Base-by-base conservation (phyloP, 768 basidiomycete species). In the Chiua virens region DNA sequence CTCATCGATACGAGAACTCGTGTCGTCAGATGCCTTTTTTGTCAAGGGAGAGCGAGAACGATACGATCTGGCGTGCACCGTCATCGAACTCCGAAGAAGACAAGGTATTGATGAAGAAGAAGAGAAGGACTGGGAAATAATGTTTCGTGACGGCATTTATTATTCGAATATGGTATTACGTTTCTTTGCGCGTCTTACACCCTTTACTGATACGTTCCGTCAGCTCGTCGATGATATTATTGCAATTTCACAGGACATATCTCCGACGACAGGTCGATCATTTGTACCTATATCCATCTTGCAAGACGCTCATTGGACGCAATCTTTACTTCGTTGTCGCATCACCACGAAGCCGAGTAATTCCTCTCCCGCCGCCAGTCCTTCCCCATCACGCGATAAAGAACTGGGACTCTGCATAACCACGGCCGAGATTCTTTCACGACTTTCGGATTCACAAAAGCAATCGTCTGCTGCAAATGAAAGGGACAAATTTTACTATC, bases 161-260 rank as follows among this genome's bases (percentile, higher is more conserved):
- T 96, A 95, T 65, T 72, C 79, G 5, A 91, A 94, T 63, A 89
- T 96, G 88, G 92, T 91, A 53, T 42, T 76, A 25, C 30, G 8
- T 32, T 45, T 35, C 27, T 34, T 25, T 22, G 13, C 23, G n/a
- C 18, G 1, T 22, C 25, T 11, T 38, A 28, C 13, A 14, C 9
- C 2, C 40, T 34, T 34, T 32, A 15, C 41, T 63, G 6, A 60
- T 35, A 20, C 11, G 13, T 45, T 37, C 34, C 42, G n/a, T 6
- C 61, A 94, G 92, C 71, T 79, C 13, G 81, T 89, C 62, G 92
- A 94, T 22, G 89, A 94, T 63, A 75, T 96, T 27, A 80, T 89
- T 36, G 63, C 70, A 18, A 83, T 95, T 38, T 86, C 89, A 13
- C 75, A 76, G 47, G 90, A 96, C 60, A 72, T 83, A 32, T 94